Conservation (phyloP, 1,284 basidiomycete species). For the Trichosporon ovoides region DNA sequence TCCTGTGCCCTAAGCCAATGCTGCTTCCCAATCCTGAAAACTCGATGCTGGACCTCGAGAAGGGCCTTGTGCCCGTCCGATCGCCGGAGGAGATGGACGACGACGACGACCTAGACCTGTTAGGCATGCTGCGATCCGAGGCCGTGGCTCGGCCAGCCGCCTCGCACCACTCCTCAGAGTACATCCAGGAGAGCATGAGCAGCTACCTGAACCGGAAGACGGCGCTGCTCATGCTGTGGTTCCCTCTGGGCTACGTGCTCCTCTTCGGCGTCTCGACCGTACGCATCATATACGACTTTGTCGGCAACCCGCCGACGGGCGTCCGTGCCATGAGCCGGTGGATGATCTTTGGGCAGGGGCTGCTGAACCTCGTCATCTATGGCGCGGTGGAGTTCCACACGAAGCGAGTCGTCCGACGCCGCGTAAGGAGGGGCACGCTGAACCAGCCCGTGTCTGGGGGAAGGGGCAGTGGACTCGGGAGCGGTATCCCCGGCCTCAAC, state of each 20-base stretch:
- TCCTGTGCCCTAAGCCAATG: neutral
- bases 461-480: neutral
- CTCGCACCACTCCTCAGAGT: constrained; percentile 28
- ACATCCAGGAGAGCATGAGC: constrained; percentile 46
- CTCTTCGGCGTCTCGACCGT: constrained; percentile 48
- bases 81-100: constrained; percentile 21
- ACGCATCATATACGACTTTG: constrained; percentile 48
- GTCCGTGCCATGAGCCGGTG: constrained; percentile 47
- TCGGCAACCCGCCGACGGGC: constrained; percentile 28
- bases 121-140: constrained; percentile 33
- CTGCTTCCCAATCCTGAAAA: neutral
- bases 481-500: neutral
- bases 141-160: constrained; percentile 17
- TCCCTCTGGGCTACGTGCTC: constrained; percentile 46
- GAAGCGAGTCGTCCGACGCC: constrained; percentile 38
- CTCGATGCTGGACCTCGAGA: constrained; percentile 13
- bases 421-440: constrained; percentile 34
- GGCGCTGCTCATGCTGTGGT: constrained; percentile 48
- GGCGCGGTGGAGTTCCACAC: constrained; percentile 49
- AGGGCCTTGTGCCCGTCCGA: constrained; percentile 13
- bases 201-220: constrained; percentile 50
- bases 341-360: constrained; percentile 48
- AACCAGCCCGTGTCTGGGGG: constrained; percentile 15
- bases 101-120: constrained; percentile 38
- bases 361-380: constrained; percentile 48